phyloP scores from a whole-genome alignment of 2,329 filamentous ascomycete genomes.

The Aspergillus puulaauensis region DNA sequence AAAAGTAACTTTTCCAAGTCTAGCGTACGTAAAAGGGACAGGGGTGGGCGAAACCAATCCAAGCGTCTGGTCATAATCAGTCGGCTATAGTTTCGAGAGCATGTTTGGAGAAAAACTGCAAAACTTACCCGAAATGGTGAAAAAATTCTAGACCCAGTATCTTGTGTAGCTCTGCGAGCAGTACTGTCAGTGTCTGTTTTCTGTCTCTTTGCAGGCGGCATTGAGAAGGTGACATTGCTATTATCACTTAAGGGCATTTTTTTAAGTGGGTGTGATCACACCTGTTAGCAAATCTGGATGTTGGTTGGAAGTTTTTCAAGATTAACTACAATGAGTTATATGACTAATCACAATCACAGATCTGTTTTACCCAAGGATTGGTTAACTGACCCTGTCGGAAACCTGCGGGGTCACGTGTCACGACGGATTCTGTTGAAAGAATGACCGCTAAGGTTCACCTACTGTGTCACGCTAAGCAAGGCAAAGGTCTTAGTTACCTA shows the following conservation, averaged over 20 bases:
- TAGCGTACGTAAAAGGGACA: constrained; percentile 86
- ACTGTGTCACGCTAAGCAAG: too few species aligned
- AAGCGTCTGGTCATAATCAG: constrained; percentile 64
- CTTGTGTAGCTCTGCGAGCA: constrained; percentile 41
- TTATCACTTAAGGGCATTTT: constrained; percentile 49
- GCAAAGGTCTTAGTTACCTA: too few species aligned
- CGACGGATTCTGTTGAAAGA: too few species aligned
- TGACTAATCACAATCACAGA: neutral
- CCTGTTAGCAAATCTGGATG: neutral
- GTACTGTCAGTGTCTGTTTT: constrained; percentile 53
- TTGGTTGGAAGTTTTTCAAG: neutral
- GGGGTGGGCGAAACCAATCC: constrained; percentile 87
- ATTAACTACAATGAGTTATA: neutral
- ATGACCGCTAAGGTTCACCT: too few species aligned
- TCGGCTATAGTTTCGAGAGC: neutral
- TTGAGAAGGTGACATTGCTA: constrained; percentile 52
- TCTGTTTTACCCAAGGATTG: neutral
- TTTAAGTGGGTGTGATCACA: neutral
- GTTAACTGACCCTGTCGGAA: too few species aligned
- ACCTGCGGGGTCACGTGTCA: too few species aligned
- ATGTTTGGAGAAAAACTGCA: neutral
- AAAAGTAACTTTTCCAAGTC: constrained; percentile 90
- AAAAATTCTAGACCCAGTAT: constrained; percentile 74
- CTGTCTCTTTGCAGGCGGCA: constrained; percentile 73
- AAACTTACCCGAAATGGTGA: constrained; percentile 77